These are phyloP conservation scores for Dactylellina parvicollis DNA, from an alignment of 2,329 filamentous ascomycete genomes.

Conservation along the genomic window DNA sequence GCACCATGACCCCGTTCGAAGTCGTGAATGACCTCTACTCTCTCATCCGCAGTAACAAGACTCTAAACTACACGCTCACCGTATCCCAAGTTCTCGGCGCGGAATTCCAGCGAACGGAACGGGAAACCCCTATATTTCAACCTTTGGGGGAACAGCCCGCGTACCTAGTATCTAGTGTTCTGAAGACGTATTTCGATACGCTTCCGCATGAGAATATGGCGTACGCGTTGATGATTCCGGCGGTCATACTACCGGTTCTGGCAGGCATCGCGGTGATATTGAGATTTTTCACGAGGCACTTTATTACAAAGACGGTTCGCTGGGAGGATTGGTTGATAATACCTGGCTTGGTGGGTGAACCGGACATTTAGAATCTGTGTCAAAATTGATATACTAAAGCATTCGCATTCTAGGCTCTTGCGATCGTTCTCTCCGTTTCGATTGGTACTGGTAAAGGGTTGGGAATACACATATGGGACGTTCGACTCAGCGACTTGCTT, in stretches of 20 bases:
- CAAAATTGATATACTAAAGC: background rate
- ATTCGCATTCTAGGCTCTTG: constrained; percentile 22
- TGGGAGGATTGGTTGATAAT: constrained; percentile 48
- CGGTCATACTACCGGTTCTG: constrained; percentile 23
- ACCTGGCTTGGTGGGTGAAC: constrained; percentile 19
- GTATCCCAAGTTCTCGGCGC: constrained; percentile 28
- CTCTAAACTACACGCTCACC: background rate
- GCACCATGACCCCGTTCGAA: constrained; percentile 9
- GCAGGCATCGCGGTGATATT: constrained; percentile 15
- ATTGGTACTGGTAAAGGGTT: constrained; percentile 17
- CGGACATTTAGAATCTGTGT: background rate
- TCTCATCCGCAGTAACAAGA: constrained; percentile 9
- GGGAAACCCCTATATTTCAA: constrained; percentile 27
- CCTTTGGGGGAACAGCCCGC: constrained; percentile 20
- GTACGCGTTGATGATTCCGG: constrained; percentile 18
- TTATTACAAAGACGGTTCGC: constrained; percentile 37
- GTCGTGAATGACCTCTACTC: constrained; percentile 13
- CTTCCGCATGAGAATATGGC: constrained; percentile 27
- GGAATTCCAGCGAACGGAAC: constrained; percentile 31
- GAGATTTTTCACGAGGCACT: constrained; percentile 43
- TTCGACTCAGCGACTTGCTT: constrained; percentile 13
- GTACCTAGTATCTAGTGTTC: constrained; percentile 6
- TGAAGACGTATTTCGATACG: constrained; percentile 12
- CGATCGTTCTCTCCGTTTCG: constrained; percentile 9
- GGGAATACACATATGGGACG: constrained; percentile 38